Percentiles rank a stretch among this genome's conserved stretches.
phyloP scores from a whole-genome alignment of 116 monocot genomes.

The Cymodocea nodosa region DNA sequence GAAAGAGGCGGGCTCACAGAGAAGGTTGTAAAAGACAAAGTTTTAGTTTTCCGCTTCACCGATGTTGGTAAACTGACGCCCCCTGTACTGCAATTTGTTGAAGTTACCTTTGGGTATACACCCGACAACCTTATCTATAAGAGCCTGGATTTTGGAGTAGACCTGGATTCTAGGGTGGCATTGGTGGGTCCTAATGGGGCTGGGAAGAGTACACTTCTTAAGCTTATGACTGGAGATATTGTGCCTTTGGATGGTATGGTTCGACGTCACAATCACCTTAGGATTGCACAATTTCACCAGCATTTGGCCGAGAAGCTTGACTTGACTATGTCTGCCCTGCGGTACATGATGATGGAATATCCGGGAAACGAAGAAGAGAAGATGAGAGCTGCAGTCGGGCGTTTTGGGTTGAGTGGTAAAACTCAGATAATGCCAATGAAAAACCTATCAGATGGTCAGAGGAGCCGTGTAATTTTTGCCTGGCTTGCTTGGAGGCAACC shows the following conservation, averaged over 20 bases:
- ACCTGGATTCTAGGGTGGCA: slow-evolving; percentile 89
- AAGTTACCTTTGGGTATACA: slow-evolving; percentile 79
- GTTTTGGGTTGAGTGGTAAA: slow-evolving; percentile 83
- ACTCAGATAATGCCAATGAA: slow-evolving; percentile 98
- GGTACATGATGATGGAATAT: slow-evolving; percentile 84
- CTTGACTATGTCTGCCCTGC: slow-evolving; percentile 64
- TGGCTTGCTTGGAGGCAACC: slow-evolving; percentile 96
- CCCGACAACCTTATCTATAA: slow-evolving; percentile 87
- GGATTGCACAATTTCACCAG: slow-evolving; percentile 95
- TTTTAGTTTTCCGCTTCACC: slow-evolving; percentile 72
- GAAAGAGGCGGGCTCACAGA: slow-evolving; percentile 93
- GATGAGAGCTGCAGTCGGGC: slow-evolving; percentile 81
- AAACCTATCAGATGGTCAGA: slow-evolving; percentile 89
- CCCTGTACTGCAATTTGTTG: slow-evolving; percentile 86
- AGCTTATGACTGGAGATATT: slow-evolving; percentile 94
- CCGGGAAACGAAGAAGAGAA: slow-evolving; percentile 82
- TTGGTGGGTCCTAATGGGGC: slow-evolving; percentile 95
- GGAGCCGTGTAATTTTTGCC: slow-evolving; percentile 88
- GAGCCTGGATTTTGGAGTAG: slow-evolving; percentile 81
- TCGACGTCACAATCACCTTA: slow-evolving; percentile 80
- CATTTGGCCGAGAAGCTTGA: slow-evolving; percentile 94
- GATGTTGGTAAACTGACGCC: slow-evolving; percentile 95
- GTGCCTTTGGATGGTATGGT: slow-evolving; percentile 83
- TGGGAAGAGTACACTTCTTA: slow-evolving; percentile 93
- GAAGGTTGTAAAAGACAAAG: slow-evolving; percentile 59